These are phyloP conservation scores for Leptographium procerum DNA, from an alignment of 2,329 filamentous ascomycete species.

Conservation along the genomic window DNA sequence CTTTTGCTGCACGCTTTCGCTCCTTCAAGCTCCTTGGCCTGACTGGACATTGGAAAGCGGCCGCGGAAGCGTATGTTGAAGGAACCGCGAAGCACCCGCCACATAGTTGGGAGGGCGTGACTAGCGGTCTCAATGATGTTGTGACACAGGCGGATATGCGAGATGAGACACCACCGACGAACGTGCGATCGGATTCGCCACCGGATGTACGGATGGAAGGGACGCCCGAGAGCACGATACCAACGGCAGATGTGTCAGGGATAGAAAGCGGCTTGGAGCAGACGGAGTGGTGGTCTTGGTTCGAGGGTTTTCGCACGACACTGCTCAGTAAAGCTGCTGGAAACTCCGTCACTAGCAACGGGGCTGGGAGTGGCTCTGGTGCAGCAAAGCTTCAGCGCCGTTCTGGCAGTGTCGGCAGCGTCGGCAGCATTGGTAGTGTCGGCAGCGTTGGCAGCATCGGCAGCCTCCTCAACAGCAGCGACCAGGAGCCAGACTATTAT, in stretches of 20 bases:
- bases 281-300: constrained; percentile 13
- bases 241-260: background rate
- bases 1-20: constrained; percentile 12
- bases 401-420: constrained; percentile 9
- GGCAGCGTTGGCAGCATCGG: constrained; percentile 13
- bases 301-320: constrained; percentile 4
- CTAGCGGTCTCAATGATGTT: background rate
- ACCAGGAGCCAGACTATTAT: constrained; percentile 8
- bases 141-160: background rate
- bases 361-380: background rate
- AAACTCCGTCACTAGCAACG: background rate
- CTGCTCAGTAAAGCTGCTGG: background rate
- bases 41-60: constrained; percentile 2
- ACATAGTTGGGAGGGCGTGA: background rate
- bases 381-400: background rate
- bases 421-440: constrained; percentile 13
- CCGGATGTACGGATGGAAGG: background rate
- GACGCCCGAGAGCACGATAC: background rate
- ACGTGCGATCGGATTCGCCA: background rate
- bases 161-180: background rate
- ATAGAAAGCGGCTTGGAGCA: background rate
- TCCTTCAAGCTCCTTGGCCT: constrained; percentile 11
- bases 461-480: constrained; percentile 11
- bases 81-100: background rate
- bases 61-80: background rate